phyloP scores from a whole-genome alignment of 2,329 filamentous ascomycete genomes.

The Malbranchea zuffiana region DNA sequence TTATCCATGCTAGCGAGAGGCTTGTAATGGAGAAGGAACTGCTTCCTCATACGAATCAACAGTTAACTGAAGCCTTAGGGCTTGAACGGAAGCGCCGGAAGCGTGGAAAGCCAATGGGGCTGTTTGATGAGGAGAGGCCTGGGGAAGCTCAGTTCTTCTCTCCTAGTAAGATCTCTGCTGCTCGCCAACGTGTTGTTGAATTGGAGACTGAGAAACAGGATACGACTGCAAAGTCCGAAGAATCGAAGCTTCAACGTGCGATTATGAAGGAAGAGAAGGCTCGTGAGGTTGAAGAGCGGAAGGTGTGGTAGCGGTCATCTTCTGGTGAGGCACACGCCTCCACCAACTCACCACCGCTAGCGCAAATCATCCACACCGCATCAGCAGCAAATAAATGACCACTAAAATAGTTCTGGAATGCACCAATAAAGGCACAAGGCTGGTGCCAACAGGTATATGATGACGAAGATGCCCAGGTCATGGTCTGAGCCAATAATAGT shows the following conservation, averaged over 20 bases:
- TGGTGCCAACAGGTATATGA: neutral
- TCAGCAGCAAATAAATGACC: no score
- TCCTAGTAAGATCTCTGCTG: neutral
- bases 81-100: neutral
- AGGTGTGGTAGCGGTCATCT: no score
- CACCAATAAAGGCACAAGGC: neutral
- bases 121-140: no score
- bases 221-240: neutral
- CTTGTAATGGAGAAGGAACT: slow-evolving; percentile 6
- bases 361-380: no score
- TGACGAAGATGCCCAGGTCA: neutral
- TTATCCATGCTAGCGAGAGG: slow-evolving; percentile 2
- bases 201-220: neutral
- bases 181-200: neutral
- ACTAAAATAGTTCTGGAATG: no score
- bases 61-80: neutral
- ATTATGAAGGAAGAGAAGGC: slow-evolving; percentile 3
- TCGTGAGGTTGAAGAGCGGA: neutral
- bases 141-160: slow-evolving; percentile 5
- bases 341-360: no score
- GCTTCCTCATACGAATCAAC: neutral
- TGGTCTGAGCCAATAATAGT: neutral
- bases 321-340: no score
- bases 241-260: slow-evolving; percentile 2
- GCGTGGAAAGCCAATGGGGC: slow-evolving; percentile 2